Evolutionary conservation across 176 grass and related monocot species (phyloP).

Genomic region (Rhynchospora pubera): DNA sequence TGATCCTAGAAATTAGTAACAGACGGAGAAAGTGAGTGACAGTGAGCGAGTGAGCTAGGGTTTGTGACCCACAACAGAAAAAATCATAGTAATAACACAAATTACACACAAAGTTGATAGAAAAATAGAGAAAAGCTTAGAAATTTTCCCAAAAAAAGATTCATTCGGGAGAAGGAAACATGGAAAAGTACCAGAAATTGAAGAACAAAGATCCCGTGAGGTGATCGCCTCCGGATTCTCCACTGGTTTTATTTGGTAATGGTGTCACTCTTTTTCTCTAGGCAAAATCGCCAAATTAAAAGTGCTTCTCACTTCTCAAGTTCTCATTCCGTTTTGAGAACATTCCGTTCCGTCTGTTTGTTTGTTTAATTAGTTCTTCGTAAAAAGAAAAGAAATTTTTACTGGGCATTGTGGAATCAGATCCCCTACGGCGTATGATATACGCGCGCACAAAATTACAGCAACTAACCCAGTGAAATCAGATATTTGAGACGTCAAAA

Average conservation of each 20-base stretch:
- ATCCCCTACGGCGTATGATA: background rate
- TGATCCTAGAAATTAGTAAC: too few species aligned
- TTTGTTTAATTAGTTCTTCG: background rate
- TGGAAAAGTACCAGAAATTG: background rate
- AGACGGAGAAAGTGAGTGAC: too few species aligned
- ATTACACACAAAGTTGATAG: too few species aligned
- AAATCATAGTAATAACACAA: too few species aligned
- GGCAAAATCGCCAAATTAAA: background rate
- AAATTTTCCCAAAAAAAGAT: too few species aligned
- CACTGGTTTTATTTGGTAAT: background rate
- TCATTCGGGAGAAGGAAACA: background rate
- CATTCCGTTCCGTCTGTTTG: constrained; percentile 3
- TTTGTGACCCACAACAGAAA: too few species aligned
- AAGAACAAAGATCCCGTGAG: background rate
- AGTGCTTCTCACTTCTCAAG: background rate
- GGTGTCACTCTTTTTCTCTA: background rate
- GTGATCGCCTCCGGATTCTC: background rate
- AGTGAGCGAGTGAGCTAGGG: too few species aligned
- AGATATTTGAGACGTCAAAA: too few species aligned
- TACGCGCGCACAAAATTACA: background rate
- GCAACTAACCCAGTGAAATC: too few species aligned
- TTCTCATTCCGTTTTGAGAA: background rate
- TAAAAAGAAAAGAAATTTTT: background rate
- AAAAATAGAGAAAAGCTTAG: too few species aligned
- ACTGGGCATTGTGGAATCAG: background rate